phyloP scores from a whole-genome alignment of 306 rosid genomes.

The Cucurbita pepo region DNA sequence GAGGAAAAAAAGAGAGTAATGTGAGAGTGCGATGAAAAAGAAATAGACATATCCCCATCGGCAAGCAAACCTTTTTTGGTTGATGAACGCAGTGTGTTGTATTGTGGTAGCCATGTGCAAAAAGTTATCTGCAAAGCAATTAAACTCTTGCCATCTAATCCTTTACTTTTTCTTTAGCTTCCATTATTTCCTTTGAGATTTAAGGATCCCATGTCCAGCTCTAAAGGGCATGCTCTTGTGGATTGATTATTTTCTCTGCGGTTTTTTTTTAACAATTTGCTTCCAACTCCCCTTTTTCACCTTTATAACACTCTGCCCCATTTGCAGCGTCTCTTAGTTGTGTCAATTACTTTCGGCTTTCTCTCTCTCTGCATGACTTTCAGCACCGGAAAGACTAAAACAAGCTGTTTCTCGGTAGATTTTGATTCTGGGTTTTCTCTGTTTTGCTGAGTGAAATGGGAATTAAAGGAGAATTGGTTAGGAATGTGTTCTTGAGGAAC shows the following conservation, averaged over 20 bases:
- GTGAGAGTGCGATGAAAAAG: conserved; percentile 33
- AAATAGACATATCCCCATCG: conserved; percentile 45
- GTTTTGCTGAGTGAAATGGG: conserved; percentile 36
- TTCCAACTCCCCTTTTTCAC: not conserved
- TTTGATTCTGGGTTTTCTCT: conserved; percentile 9
- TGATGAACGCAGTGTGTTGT: conserved; percentile 5
- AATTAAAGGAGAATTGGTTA: conserved; percentile 59
- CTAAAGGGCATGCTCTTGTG: conserved; percentile 20
- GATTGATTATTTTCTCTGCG: conserved; percentile 18
- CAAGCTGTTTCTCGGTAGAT: conserved; percentile 9
- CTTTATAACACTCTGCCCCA: not conserved
- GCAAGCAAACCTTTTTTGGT: conserved; percentile 49
- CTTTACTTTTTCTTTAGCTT: conserved; percentile 31
- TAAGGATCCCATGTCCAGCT: conserved; percentile 39
- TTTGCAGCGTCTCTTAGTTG: not conserved
- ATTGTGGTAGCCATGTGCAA: conserved; percentile 53
- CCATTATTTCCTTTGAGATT: conserved; percentile 30
- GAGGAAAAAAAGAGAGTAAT: not conserved
- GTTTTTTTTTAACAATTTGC: conserved; percentile 8
- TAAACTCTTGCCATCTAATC: conserved; percentile 23
- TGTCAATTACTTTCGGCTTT: not conserved
- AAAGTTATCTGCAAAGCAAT: conserved; percentile 38
- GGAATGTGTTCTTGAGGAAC: conserved; percentile 61
- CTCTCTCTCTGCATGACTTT: conserved; percentile 19
- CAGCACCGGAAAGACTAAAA: conserved; percentile 10